Percentiles rank a stretch among this genome's conserved stretches.
Evolutionary conservation across 129 eudicot species (phyloP).

Genomic region (Solidago caesia): DNA sequence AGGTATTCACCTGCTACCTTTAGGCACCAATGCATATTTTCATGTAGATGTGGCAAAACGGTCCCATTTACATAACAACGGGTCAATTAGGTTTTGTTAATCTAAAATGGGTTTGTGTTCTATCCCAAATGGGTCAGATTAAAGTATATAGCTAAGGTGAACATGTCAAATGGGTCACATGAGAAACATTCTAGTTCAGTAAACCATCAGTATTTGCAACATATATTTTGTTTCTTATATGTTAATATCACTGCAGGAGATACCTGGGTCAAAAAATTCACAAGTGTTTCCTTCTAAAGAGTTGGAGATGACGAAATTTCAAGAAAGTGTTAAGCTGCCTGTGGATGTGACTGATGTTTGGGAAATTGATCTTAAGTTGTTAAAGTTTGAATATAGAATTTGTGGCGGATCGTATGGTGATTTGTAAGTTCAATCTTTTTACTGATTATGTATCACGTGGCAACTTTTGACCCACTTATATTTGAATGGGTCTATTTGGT

Average conservation of each 20-base stretch:
- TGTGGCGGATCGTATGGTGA: slow-evolving; percentile 72
- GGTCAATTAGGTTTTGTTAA: background rate
- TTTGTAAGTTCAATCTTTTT: slow-evolving; percentile 51
- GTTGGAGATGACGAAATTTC: slow-evolving; percentile 31
- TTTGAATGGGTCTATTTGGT: background rate
- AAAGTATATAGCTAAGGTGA: background rate
- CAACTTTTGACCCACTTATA: background rate
- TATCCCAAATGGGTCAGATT: background rate
- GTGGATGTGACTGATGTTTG: slow-evolving; percentile 73
- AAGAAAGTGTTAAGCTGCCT: slow-evolving; percentile 43
- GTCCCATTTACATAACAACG: background rate
- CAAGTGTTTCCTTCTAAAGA: slow-evolving; percentile 29
- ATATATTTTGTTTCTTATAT: background rate
- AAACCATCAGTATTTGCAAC: background rate
- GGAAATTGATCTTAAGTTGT: slow-evolving; percentile 71
- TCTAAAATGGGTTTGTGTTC: background rate
- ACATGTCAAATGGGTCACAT: background rate
- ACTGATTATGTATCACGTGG: background rate
- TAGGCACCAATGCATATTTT: background rate
- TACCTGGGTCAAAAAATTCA: slow-evolving; percentile 48
- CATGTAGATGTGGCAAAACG: background rate
- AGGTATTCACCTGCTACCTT: slow-evolving; percentile 46
- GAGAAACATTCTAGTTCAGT: background rate
- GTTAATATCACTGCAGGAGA: slow-evolving; percentile 45
- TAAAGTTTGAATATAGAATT: slow-evolving; percentile 61